These are phyloP conservation scores for Pseudopithomyces chartarum DNA, from an alignment of 2,329 filamentous ascomycete genomes.

Conservation along the genomic window DNA sequence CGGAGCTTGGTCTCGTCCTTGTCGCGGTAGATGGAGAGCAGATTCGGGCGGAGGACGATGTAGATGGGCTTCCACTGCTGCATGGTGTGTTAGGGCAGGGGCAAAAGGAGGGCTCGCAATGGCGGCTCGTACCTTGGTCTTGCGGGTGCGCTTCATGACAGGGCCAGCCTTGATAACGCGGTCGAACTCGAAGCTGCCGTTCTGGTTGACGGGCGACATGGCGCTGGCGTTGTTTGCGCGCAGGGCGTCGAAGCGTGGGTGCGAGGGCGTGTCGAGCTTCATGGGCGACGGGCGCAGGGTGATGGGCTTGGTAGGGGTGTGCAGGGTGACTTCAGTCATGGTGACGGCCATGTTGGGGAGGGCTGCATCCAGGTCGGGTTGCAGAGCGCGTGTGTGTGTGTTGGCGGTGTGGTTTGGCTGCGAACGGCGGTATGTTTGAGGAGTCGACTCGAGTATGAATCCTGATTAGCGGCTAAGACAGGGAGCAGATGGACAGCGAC, in stretches of 20 bases:
- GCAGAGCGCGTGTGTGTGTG: slow-evolving; percentile 1
- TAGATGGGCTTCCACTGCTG: slow-evolving; percentile 90
- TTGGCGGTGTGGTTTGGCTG: slow-evolving; percentile 6
- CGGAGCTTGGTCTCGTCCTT: slow-evolving; percentile 87
- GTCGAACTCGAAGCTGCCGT: slow-evolving; percentile 95
- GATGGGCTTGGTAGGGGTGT: slow-evolving; percentile 29
- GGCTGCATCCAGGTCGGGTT: slow-evolving; percentile 24
- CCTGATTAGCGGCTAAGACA: slow-evolving; percentile 14
- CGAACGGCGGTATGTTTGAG: slow-evolving; percentile 11
- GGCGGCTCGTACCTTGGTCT: slow-evolving; percentile 71
- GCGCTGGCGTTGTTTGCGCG: slow-evolving; percentile 53
- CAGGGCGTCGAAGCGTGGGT: slow-evolving; percentile 28
- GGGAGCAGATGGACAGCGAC: slow-evolving; percentile 17
- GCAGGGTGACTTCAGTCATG: slow-evolving; percentile 32
- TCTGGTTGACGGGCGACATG: slow-evolving; percentile 87
- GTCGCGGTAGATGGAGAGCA: slow-evolving; percentile 91
- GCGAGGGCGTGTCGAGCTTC: slow-evolving; percentile 29
- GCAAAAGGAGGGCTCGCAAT: not conserved
- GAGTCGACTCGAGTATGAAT: slow-evolving; percentile 8
- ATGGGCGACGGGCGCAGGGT: slow-evolving; percentile 29
- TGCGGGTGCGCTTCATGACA: slow-evolving; percentile 85
- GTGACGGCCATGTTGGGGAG: slow-evolving; percentile 11
- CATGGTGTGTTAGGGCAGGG: slow-evolving; percentile 19
- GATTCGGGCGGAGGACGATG: slow-evolving; percentile 86
- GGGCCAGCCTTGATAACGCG: slow-evolving; percentile 88